Percentiles rank a stretch among this genome's conserved stretches.
phyloP scores from a whole-genome alignment of 2,329 filamentous ascomycete species.

The Arthrobotrys megalospora region DNA sequence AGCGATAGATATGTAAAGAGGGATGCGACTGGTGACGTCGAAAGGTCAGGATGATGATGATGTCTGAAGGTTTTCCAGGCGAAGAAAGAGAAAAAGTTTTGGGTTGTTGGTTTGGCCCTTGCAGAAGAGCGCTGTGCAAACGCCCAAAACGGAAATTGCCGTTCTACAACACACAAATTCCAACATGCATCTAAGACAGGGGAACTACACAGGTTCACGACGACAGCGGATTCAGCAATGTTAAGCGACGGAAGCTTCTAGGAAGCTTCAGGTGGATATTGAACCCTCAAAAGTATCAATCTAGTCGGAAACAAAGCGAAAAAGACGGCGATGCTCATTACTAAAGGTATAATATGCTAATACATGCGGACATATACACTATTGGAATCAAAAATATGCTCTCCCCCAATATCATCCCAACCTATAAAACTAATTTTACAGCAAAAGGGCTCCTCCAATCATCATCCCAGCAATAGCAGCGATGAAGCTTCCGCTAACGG shows the following conservation, averaged over 20 bases:
- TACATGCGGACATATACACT: constrained; percentile 29
- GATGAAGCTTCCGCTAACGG: constrained; percentile 29
- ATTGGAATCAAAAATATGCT: constrained; percentile 1
- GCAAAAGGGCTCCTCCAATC: constrained; percentile 27
- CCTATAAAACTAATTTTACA: constrained; percentile 3
- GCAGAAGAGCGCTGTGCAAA: constrained; percentile 26
- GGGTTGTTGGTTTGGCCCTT: constrained; percentile 27
- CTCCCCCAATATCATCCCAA: background rate
- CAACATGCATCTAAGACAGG: constrained; percentile 3
- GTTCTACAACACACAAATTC: constrained; percentile 38
- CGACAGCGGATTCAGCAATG: too few species aligned
- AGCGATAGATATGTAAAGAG: background rate
- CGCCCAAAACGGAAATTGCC: constrained; percentile 38
- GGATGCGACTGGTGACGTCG: background rate
- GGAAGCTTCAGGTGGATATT: background rate
- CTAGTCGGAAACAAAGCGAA: background rate
- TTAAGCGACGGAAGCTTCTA: too few species aligned
- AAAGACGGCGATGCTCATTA: constrained; percentile 14
- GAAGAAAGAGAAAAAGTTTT: constrained; percentile 37
- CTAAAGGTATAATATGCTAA: constrained; percentile 36
- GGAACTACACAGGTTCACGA: background rate
- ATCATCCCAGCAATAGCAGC: constrained; percentile 25
- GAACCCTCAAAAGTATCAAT: background rate
- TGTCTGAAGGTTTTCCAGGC: constrained; percentile 1
- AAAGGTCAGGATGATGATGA: constrained; percentile 1